These are phyloP conservation scores for Inga laurina DNA, from an alignment of 306 rosid genomes.

Conservation along the genomic window DNA sequence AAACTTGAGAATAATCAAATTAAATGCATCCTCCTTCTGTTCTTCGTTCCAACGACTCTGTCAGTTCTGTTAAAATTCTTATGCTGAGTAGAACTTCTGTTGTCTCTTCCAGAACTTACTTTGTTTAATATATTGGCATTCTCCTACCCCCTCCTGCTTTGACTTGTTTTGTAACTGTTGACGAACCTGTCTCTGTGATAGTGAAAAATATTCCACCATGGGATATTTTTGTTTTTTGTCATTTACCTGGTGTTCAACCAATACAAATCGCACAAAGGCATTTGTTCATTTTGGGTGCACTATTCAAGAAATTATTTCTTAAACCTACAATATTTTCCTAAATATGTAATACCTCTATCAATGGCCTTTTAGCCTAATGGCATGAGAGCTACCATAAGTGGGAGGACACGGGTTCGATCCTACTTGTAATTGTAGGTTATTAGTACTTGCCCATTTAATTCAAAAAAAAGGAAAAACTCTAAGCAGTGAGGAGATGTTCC, in stretches of 20 bases:
- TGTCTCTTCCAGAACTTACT: conserved; percentile 10
- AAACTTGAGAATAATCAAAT: neutral
- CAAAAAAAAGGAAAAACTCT: too few relatives aligned
- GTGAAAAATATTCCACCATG: neutral
- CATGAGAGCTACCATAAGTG: too few relatives aligned
- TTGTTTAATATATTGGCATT: neutral
- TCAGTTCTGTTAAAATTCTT: conserved; percentile 5
- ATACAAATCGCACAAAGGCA: neutral
- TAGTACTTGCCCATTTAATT: too few relatives aligned
- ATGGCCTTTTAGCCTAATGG: too few relatives aligned
- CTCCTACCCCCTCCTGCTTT: neutral
- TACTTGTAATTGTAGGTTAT: too few relatives aligned
- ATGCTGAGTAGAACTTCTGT: conserved; percentile 1
- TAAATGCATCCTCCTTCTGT: neutral
- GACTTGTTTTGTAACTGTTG: neutral
- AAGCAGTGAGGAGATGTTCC: neutral
- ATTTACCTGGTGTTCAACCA: neutral
- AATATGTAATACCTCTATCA: neutral
- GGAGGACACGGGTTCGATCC: too few relatives aligned
- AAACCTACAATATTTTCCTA: neutral
- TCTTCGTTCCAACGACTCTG: conserved; percentile 24
- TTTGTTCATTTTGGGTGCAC: neutral
- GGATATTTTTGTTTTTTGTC: neutral
- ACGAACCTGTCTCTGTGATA: neutral
- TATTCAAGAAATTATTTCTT: neutral